Percentiles rank a stretch among this genome's conserved stretches.
Evolutionary conservation across 2,329 filamentous ascomycete genomes (phyloP).

Genomic region (Cyphellophora attinorum): DNA sequence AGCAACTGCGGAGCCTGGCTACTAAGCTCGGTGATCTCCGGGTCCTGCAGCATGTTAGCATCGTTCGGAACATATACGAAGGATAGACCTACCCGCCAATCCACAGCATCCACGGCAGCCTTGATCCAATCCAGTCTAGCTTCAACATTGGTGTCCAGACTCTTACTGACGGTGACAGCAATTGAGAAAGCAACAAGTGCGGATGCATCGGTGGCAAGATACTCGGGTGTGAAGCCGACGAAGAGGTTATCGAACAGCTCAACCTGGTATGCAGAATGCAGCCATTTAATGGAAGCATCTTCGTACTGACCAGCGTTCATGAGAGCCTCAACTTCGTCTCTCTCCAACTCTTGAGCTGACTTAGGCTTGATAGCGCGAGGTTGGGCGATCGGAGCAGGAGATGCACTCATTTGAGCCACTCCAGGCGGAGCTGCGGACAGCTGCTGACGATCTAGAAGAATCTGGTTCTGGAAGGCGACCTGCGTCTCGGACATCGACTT

Average conservation of each 20-base stretch:
- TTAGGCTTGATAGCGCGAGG: constrained; percentile 13
- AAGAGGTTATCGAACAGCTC: constrained; percentile 56
- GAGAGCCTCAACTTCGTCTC: constrained; percentile 30
- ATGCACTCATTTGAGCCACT: constrained; percentile 13
- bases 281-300: constrained; percentile 44
- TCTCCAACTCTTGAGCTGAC: constrained; percentile 29
- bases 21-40: constrained; percentile 17
- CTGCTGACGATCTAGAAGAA: constrained; percentile 22
- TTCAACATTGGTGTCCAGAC: constrained; percentile 41
- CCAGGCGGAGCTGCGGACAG: constrained; percentile 19
- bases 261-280: constrained; percentile 50
- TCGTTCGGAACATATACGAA: not conserved
- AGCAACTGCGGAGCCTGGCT: constrained; percentile 16
- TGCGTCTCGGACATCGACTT: constrained; percentile 33
- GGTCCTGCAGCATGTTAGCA: constrained; percentile 15
- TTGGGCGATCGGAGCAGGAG: constrained; percentile 16
- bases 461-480: constrained; percentile 30
- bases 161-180: constrained; percentile 51
- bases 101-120: constrained; percentile 43
- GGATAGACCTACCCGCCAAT: constrained; percentile 37
- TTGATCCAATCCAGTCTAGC: constrained; percentile 52
- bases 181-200: constrained; percentile 52
- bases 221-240: constrained; percentile 46
- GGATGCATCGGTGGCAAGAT: constrained; percentile 42
- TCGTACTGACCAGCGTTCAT: constrained; percentile 32